Conservation (phyloP, 1,284 basidiomycete species). For the Puccinia coronata region DNA sequence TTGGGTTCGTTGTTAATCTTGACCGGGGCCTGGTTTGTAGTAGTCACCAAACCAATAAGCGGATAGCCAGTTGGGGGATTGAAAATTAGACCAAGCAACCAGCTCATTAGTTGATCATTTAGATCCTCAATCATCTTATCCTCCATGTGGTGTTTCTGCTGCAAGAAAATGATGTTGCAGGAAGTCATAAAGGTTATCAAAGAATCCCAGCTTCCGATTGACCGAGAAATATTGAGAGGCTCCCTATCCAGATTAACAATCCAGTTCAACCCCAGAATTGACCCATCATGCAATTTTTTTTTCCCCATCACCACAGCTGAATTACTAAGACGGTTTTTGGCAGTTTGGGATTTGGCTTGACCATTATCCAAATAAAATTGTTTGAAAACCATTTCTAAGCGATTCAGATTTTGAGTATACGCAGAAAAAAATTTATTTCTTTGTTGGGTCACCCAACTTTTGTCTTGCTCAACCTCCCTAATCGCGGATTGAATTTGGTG, state of each 20-base stretch:
- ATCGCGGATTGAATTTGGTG: neutral
- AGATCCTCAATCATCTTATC: neutral
- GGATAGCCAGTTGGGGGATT: neutral
- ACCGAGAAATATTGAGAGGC: neutral
- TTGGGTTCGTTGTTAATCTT: neutral
- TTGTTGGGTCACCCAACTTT: neutral
- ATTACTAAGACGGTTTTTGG: neutral
- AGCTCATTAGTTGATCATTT: neutral
- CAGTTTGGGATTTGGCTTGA: neutral
- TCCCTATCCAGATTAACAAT: neutral
- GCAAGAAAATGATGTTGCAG: neutral
- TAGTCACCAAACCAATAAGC: neutral
- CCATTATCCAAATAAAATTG: neutral
- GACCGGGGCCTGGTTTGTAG: neutral
- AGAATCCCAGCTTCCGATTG: neutral
- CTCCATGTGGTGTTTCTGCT: neutral
- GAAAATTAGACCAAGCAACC: neutral
- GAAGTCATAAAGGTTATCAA: neutral
- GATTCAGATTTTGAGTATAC: neutral
- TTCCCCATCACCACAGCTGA: neutral
- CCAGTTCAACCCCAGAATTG: neutral
- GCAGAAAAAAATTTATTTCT: neutral
- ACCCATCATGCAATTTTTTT: neutral
- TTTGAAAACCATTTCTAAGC: neutral
- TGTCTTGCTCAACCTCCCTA: neutral